Conservation (phyloP, 768 basidiomycete species). For the Russula virescens region DNA sequence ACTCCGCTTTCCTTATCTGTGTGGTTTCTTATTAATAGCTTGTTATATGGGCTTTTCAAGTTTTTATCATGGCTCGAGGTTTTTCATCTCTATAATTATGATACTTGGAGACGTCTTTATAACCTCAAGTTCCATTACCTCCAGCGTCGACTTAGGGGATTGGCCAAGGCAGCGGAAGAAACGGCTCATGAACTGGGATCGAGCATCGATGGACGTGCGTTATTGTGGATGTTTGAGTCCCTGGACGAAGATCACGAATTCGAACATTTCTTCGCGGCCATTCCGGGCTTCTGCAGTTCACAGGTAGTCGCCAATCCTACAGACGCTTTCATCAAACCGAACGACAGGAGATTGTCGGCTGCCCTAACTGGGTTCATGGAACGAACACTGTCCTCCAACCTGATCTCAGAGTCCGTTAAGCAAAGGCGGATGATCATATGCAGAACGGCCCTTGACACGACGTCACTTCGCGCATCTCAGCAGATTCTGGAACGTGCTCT, state of each 20-base stretch:
- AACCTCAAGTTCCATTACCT: not conserved
- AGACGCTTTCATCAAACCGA: conserved; percentile 3
- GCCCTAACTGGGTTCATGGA: conserved; percentile 6
- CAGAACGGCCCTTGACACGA: not conserved
- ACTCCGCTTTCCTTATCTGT: conserved; percentile 5
- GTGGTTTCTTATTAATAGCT: conserved; percentile 1
- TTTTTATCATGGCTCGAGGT: not conserved
- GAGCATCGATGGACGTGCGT: conserved; percentile 2
- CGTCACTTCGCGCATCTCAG: not conserved
- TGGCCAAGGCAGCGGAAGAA: conserved; percentile 6
- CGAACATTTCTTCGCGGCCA: conserved; percentile 14
- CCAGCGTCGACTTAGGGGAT: not conserved
- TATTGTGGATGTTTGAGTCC: conserved; percentile 10
- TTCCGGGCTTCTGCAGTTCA: conserved; percentile 9
- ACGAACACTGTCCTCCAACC: not conserved
- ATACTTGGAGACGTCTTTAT: not conserved
- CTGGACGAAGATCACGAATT: conserved; percentile 11
- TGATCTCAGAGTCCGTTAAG: conserved; percentile 4
- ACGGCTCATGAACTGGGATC: not conserved
- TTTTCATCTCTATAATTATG: not conserved
- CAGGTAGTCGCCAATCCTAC: not conserved
- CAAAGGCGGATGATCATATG: conserved; percentile 9
- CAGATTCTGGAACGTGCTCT: conserved; percentile 1
- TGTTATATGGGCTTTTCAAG: not conserved
- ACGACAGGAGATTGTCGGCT: conserved; percentile 2